Conservation (phyloP, 352 stramenopile genomes). For the Globisporangium irregulare region DNA sequence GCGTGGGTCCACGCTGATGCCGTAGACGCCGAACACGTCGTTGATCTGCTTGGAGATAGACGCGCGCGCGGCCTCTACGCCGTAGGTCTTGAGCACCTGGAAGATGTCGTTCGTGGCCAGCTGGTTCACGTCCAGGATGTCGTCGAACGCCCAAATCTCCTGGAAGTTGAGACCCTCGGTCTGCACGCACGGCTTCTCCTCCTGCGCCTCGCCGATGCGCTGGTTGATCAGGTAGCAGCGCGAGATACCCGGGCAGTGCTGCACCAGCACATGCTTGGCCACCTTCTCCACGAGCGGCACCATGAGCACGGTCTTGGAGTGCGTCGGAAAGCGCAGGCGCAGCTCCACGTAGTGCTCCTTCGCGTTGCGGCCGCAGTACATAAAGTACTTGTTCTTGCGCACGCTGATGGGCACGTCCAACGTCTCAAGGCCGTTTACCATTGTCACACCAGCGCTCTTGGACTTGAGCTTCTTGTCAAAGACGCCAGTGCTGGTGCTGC, state of each 20-base stretch:
- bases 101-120: constrained; percentile 99
- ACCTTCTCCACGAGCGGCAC: constrained; percentile 88
- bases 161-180: constrained; percentile 98
- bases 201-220: constrained; percentile 65
- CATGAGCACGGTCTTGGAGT: constrained; percentile 88
- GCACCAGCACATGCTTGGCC: constrained; percentile 82
- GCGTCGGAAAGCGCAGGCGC: constrained; percentile 83
- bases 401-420: constrained; percentile 72
- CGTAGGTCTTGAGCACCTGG: constrained; percentile 95
- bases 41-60: constrained; percentile 99
- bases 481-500: not conserved
- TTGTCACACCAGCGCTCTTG: constrained; percentile 32
- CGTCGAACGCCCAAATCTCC: constrained; percentile 94
- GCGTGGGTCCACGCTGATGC: constrained; percentile 97
- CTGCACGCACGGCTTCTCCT: constrained; percentile 88
- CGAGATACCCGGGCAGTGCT: constrained; percentile 84
- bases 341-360: constrained; percentile 85
- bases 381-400: constrained; percentile 87
- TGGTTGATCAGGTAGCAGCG: constrained; percentile 90
- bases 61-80: constrained; percentile 96
- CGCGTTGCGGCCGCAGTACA: constrained; percentile 73
- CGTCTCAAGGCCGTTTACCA: constrained; percentile 57
- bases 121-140: constrained; percentile 93
- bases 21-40: constrained; percentile 99
- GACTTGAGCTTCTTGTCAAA: constrained; percentile 23